Percentiles rank a stretch among this genome's conserved stretches.
These are phyloP conservation scores for Dictyophora rubrovolvata DNA, from an alignment of 768 basidiomycete species.

Conservation along the genomic window DNA sequence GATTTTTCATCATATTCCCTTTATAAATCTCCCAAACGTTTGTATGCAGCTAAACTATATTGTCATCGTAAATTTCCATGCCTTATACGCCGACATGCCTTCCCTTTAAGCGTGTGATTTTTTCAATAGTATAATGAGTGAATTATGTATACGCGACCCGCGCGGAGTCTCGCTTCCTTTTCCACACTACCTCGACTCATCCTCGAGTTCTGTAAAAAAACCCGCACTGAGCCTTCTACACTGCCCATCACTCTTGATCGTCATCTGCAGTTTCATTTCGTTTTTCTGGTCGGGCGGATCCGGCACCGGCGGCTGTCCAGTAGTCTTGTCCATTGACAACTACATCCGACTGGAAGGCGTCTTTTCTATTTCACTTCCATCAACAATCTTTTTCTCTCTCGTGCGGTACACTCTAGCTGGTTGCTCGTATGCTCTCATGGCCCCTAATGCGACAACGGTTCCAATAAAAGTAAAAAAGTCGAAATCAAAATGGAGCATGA, in stretches of 20 bases:
- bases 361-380: constrained; percentile 1
- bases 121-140: neutral
- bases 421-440: neutral
- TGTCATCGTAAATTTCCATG: constrained; percentile 1
- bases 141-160: neutral
- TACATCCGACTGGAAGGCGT: neutral
- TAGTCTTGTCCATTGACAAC: neutral
- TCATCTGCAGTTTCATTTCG: neutral
- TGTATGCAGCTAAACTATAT: constrained; percentile 6
- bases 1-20: neutral
- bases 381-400: neutral
- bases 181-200: neutral
- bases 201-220: neutral
- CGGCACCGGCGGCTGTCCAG: neutral
- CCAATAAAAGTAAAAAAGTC: neutral
- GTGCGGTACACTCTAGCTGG: neutral
- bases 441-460: neutral
- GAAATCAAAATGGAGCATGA: constrained; percentile 53
- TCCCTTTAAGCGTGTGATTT: constrained; percentile 2
- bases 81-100: neutral
- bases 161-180: neutral
- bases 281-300: neutral
- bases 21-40: neutral
- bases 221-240: neutral
- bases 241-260: neutral